Conservation (phyloP, 2,329 filamentous ascomycete genomes). For the Rhynchosporium graminicola region DNA sequence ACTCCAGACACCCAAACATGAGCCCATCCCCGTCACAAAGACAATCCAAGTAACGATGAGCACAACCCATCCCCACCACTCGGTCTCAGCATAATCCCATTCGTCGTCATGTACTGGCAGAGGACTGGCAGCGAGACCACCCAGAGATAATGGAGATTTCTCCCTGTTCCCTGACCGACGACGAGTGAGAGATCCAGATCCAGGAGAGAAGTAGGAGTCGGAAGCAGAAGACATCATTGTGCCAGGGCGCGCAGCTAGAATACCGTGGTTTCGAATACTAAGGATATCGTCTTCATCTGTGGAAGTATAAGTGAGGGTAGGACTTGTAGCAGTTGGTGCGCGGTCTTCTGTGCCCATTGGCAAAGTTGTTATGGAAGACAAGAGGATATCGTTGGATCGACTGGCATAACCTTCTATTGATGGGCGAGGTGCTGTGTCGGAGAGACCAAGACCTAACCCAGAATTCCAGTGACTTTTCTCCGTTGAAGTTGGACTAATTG, state of each 20-base stretch:
- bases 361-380: conserved; percentile 37
- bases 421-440: conserved; percentile 49
- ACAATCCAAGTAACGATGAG: conserved; percentile 90
- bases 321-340: conserved; percentile 48
- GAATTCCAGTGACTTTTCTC: conserved; percentile 28
- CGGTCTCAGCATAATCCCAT: conserved; percentile 93
- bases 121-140: conserved; percentile 52
- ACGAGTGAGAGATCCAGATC: conserved; percentile 42
- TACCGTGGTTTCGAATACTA: conserved; percentile 56
- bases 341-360: conserved; percentile 38
- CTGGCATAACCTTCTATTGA: conserved; percentile 50
- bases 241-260: conserved; percentile 44
- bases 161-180: conserved; percentile 41
- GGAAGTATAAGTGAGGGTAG: conserved; percentile 63
- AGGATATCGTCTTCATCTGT: conserved; percentile 83
- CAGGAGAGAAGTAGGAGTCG: conserved; percentile 61
- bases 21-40: conserved; percentile 96
- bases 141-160: conserved; percentile 62
- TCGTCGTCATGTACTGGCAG: conserved; percentile 52
- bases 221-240: conserved; percentile 55
- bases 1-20: conserved; percentile 90
- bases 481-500: conserved; percentile 33
- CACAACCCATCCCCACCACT: conserved; percentile 98
- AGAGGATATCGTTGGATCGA: conserved; percentile 35
- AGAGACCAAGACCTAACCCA: conserved; percentile 50